Conservation (phyloP, 768 basidiomycete species). For the Leucosporidium yakuticum region DNA sequence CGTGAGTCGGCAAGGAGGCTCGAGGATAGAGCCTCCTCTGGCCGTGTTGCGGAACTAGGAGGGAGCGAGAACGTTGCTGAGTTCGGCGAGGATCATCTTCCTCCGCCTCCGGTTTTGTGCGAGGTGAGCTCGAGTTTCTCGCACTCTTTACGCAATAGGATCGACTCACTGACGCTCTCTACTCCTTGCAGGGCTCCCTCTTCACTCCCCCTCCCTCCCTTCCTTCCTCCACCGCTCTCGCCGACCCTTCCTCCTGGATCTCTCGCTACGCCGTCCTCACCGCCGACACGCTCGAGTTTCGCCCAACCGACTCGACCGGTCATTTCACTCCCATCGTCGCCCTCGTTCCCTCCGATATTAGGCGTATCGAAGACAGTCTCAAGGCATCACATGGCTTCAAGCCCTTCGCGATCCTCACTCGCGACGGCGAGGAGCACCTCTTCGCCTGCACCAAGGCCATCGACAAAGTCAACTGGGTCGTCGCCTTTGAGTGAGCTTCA, state of each 20-base stretch:
- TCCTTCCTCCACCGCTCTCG: not conserved
- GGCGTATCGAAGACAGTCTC: not conserved
- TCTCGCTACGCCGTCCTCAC: constrained; percentile 22
- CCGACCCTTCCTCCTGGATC: constrained; percentile 1
- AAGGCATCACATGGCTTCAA: not conserved
- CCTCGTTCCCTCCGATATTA: not conserved
- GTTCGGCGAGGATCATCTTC: not conserved
- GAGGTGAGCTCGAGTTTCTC: not conserved
- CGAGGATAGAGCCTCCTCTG: too few relatives aligned
- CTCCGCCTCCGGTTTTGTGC: not conserved
- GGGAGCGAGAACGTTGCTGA: too few relatives aligned
- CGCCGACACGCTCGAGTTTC: constrained; percentile 16
- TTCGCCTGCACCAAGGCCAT: not conserved
- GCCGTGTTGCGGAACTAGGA: too few relatives aligned
- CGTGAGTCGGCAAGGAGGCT: too few relatives aligned
- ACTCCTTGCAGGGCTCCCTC: constrained; percentile 16
- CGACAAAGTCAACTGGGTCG: constrained; percentile 12
- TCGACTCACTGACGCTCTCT: too few relatives aligned
- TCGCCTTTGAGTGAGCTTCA: constrained; percentile 12
- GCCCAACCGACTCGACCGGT: constrained; percentile 17
- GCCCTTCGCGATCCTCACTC: constrained; percentile 11
- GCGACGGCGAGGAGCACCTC: not conserved
- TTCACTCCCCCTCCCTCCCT: not conserved
- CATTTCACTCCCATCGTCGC: not conserved
- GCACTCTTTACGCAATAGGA: too few relatives aligned